Conservation (phyloP, 495 filamentous ascomycete genomes). For the Oleoguttula mirabilis region DNA sequence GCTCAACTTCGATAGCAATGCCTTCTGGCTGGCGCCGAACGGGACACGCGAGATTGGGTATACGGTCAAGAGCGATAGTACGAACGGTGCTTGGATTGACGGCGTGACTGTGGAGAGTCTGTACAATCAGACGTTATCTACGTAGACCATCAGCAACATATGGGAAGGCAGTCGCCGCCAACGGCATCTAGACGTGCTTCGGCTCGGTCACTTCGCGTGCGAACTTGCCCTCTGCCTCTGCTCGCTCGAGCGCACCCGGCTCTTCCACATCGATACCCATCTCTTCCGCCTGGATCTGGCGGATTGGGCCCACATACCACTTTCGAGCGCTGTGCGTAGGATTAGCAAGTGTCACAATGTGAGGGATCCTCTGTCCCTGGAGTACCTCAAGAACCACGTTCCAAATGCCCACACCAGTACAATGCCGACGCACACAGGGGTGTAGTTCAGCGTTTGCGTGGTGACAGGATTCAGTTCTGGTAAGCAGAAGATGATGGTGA, state of each 20-base stretch:
- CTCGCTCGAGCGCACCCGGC: slow-evolving; percentile 37
- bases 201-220: not conserved
- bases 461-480: slow-evolving; percentile 49
- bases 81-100: slow-evolving; percentile 38
- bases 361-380: no score
- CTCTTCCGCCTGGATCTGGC: slow-evolving; percentile 41
- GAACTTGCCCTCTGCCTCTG: slow-evolving; percentile 24
- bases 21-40: slow-evolving; percentile 44
- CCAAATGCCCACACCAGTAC: slow-evolving; percentile 36
- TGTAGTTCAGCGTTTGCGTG: slow-evolving; percentile 50
- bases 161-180: not conserved
- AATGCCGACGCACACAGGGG: slow-evolving; percentile 52
- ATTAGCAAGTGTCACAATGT: no score
- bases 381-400: slow-evolving; percentile 37
- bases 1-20: slow-evolving; percentile 50
- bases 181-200: not conserved
- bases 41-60: slow-evolving; percentile 40
- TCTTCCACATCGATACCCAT: slow-evolving; percentile 38
- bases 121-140: slow-evolving; percentile 45
- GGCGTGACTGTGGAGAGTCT: slow-evolving; percentile 49
- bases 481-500: slow-evolving; percentile 52
- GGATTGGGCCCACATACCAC: slow-evolving; percentile 48
- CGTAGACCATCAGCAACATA: no score
- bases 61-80: slow-evolving; percentile 38
- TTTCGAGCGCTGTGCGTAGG: slow-evolving; percentile 40